Evolutionary conservation across 2,329 filamentous ascomycete species (phyloP).

Genomic region (Aspergillus ochraceoroseus): DNA sequence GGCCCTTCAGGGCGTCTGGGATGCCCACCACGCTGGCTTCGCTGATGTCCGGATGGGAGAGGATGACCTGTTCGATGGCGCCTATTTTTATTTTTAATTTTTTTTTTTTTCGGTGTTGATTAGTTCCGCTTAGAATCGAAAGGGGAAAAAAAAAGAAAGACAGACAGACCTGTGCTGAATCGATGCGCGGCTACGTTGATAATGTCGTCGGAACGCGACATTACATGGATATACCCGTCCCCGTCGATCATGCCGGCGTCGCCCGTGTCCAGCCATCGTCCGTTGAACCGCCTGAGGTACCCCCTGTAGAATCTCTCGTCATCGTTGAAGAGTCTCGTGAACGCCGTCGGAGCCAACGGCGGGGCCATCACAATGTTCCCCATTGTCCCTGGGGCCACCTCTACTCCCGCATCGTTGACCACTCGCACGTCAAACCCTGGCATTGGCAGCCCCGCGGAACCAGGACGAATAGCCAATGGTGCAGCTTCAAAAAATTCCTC

Average conservation of each 20-base stretch:
- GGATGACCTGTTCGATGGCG: slow-evolving; percentile 84
- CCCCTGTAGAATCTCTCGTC: slow-evolving; percentile 79
- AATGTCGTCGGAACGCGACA: slow-evolving; percentile 71
- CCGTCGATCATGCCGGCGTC: slow-evolving; percentile 82
- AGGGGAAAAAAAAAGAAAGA: slow-evolving; percentile 1
- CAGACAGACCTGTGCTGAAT: slow-evolving; percentile 72
- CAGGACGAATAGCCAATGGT: slow-evolving; percentile 66
- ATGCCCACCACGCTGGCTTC: slow-evolving; percentile 85
- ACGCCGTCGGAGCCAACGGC: slow-evolving; percentile 78
- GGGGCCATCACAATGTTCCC: slow-evolving; percentile 84
- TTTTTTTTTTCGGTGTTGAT: no score
- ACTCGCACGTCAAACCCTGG: slow-evolving; percentile 84
- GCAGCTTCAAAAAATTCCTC: slow-evolving; percentile 29
- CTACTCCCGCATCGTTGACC: slow-evolving; percentile 72
- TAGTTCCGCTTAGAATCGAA: no score
- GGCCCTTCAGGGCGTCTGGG: slow-evolving; percentile 80
- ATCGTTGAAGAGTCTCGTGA: slow-evolving; percentile 81
- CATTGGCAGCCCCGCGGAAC: slow-evolving; percentile 85
- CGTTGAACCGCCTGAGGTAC: slow-evolving; percentile 76
- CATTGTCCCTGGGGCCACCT: slow-evolving; percentile 68
- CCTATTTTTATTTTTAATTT: slow-evolving; percentile 50
- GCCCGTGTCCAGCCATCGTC: slow-evolving; percentile 83
- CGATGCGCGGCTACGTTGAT: slow-evolving; percentile 95
- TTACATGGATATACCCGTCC: slow-evolving; percentile 62
- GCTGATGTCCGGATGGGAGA: slow-evolving; percentile 69